These are phyloP conservation scores for Leishmania amazonensis DNA, from an alignment of 208 protist genomes.

Conservation along the genomic window DNA sequence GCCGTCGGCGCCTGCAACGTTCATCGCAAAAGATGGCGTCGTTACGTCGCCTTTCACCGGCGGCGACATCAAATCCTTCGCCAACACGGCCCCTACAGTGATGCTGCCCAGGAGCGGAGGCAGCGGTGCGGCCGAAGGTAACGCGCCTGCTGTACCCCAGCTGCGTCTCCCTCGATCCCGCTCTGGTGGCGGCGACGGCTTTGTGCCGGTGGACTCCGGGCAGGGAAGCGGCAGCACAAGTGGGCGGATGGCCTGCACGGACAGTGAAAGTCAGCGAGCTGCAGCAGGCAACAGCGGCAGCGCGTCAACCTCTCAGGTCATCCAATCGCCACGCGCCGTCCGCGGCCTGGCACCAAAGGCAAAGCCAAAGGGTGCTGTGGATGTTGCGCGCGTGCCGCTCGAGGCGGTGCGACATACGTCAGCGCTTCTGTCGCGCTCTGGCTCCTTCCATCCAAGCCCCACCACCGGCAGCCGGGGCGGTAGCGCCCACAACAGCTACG, in stretches of 20 bases:
- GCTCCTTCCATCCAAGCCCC: slow-evolving; percentile 1
- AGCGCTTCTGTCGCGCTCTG: slow-evolving; percentile 29
- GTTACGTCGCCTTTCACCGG: neutral
- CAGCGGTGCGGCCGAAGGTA: neutral
- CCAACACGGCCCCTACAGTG: neutral
- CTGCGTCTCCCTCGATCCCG: slow-evolving; percentile 8
- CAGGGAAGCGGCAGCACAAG: neutral
- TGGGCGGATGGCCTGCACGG: neutral
- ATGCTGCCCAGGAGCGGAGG: neutral
- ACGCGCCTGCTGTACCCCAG: neutral
- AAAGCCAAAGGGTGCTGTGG: slow-evolving; percentile 68
- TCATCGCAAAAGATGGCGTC: neutral
- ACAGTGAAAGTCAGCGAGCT: neutral
- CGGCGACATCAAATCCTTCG: neutral
- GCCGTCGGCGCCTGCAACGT: neutral
- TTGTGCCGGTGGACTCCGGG: neutral
- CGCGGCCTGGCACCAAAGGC: slow-evolving; percentile 70
- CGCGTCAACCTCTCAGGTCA: neutral
- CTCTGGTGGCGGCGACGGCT: neutral
- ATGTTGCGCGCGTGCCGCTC: slow-evolving; percentile 53
- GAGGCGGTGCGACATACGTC: slow-evolving; percentile 77
- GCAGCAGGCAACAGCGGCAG: slow-evolving; percentile 12
- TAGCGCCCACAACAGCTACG: slow-evolving; percentile 13
- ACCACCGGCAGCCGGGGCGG: neutral
- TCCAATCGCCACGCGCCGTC: slow-evolving; percentile 25